phyloP scores from a whole-genome alignment of 257 asterid species.

The Rhazya stricta region DNA sequence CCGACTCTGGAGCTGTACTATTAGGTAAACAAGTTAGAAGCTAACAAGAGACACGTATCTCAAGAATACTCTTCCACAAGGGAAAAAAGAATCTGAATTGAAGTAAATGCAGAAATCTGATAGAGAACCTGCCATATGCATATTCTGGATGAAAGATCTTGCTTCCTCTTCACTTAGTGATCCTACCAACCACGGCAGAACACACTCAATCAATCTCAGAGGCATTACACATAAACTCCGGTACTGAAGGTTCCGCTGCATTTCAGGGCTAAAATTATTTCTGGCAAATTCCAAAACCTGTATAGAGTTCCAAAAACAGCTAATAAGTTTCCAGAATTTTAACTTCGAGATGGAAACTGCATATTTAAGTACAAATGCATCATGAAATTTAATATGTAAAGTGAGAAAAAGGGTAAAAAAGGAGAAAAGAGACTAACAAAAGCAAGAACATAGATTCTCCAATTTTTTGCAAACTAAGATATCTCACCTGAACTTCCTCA shows the following conservation, averaged over 20 bases:
- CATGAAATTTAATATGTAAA: background rate
- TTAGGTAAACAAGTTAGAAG: conserved; percentile 23
- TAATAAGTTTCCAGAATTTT: conserved; percentile 9
- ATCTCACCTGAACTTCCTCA: conserved; percentile 83
- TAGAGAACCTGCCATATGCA: conserved; percentile 81
- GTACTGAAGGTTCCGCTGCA: conserved; percentile 79
- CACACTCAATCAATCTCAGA: conserved; percentile 82
- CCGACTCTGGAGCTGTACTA: conserved; percentile 82
- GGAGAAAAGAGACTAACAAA: background rate
- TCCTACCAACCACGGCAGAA: conserved; percentile 94
- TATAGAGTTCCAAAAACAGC: conserved; percentile 18
- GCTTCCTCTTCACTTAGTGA: conserved; percentile 79
- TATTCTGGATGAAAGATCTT: conserved; percentile 66
- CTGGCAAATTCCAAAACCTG: conserved; percentile 95
- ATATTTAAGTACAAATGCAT: background rate
- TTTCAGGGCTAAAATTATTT: conserved; percentile 69
- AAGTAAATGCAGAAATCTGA: conserved; percentile 13
- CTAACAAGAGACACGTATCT: conserved; percentile 17
- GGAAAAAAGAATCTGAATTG: conserved; percentile 5
- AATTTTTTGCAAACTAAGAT: conserved; percentile 4
- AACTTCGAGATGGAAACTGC: background rate
- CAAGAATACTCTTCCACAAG: conserved; percentile 1
- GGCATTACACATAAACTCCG: conserved; percentile 97
- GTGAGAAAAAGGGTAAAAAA: background rate
- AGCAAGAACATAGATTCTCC: conserved; percentile 1